Evolutionary conservation across 345 rosid genomes (phyloP).

Genomic region (Eucalyptus tenuipes): DNA sequence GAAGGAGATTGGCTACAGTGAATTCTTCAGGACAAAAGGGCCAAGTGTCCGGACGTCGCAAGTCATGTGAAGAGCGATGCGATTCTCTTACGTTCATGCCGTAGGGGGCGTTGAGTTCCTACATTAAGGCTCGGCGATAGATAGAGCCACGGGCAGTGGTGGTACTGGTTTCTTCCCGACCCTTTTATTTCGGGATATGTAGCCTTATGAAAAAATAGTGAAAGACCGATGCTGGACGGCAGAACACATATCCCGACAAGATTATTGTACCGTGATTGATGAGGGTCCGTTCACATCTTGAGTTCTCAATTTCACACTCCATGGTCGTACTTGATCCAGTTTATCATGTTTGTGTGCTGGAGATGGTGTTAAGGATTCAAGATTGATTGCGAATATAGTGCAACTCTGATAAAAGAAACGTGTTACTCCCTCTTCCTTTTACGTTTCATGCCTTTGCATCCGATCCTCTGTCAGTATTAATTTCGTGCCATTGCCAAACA

Average conservation of each 20-base stretch:
- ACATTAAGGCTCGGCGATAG: not conserved
- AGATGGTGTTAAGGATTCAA: not conserved
- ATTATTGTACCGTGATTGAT: not conserved
- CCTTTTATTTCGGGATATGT: not conserved
- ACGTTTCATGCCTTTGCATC: not conserved
- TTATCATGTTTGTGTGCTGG: not conserved
- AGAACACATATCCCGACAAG: fast-evolving
- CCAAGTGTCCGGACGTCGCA: not conserved
- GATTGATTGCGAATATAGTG: not conserved
- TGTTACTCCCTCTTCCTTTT: fast-evolving
- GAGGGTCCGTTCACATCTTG: not conserved
- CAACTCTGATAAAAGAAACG: not conserved
- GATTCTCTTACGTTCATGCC: not conserved
- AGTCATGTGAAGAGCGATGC: not conserved
- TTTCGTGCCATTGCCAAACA: not conserved
- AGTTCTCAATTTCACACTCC: not conserved
- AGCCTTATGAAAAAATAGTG: not conserved
- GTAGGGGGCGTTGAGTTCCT: not conserved
- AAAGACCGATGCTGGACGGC: not conserved
- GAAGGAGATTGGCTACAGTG: not conserved
- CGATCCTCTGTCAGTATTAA: not conserved
- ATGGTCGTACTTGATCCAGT: not conserved
- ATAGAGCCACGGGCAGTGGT: not conserved
- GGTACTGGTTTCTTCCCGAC: not conserved
- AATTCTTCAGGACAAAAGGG: not conserved